Conservation (phyloP, 495 filamentous ascomycete species). For the Hypoxylon rickii region DNA sequence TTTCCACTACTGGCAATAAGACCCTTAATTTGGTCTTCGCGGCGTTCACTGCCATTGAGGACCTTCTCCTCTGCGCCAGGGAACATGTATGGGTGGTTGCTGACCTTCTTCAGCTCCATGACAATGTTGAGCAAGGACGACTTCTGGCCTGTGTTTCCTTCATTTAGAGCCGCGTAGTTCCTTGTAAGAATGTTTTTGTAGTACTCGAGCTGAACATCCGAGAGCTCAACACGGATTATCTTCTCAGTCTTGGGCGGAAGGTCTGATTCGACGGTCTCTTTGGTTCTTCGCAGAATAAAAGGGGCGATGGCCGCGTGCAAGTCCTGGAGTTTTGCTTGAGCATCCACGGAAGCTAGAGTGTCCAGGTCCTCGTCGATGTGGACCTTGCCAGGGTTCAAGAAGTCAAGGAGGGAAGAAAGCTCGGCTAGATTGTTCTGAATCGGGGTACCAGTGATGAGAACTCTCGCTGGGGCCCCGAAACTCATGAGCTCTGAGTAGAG, state of each 20-base stretch:
- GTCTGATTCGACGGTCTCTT: conserved; percentile 94
- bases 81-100: conserved; percentile 98
- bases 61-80: conserved; percentile 88
- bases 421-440: conserved; percentile 97
- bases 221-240: conserved; percentile 95
- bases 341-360: conserved; percentile 46
- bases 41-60: conserved; percentile 70
- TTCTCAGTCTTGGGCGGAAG: conserved; percentile 96
- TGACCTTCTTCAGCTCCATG: conserved; percentile 99
- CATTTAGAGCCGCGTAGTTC: conserved; percentile 93
- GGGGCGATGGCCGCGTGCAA: conserved; percentile 78
- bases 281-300: conserved; percentile 94
- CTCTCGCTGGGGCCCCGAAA: conserved; percentile 80
- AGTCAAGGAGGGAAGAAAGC: conserved; percentile 88
- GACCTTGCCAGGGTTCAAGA: conserved; percentile 88
- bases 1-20: conserved; percentile 97
- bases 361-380: conserved; percentile 89
- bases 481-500: conserved; percentile 83
- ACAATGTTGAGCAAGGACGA: conserved; percentile 97
- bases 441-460: conserved; percentile 95
- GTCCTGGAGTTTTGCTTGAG: conserved; percentile 58
- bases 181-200: conserved; percentile 98
- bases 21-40: conserved; percentile 85
- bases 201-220: conserved; percentile 94
- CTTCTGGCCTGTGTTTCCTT: conserved; percentile 84